Evolutionary conservation across 192 early-diverging fungal species (phyloP), one percentile per base, ranked within the genome.

Genomic region (Coemansia reversa): DNA sequence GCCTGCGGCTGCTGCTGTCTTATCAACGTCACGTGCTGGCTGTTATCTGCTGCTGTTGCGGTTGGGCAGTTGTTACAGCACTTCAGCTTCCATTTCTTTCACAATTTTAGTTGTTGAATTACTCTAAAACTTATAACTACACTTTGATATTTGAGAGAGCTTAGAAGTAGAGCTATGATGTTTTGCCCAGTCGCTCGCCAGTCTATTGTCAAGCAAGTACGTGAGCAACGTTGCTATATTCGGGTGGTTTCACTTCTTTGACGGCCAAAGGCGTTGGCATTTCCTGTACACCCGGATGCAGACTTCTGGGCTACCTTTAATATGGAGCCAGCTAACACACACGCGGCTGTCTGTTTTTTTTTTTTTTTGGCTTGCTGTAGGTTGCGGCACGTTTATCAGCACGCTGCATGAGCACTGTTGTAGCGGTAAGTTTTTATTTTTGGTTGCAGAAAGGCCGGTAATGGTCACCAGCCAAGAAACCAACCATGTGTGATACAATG

Each of bases 381-480:
- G 77, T 74, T 61, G 78, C 73, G 16, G 54, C 78, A 24, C 78
- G 78, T 56, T 69, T 81, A 66, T 65, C 78, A 55, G 73, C 63
- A 30, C 78, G 78, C 63, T 58, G 66, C 47, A 55, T 81, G 65
- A 65, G 73, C 55, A 81, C 78, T 50, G 73, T 81, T 51, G 78
- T 75, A 18, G 73, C 67, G 69, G 75, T 72, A 72, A 56, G 72
- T 63, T 19, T 56, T 35, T 2, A 45, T 45, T 45, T 45, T 45
- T 45, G 14, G 39, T 3, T 45, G 39, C 39, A 45, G 16, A 16
- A 45, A 16, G 39, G 39, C 14, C 3, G 16, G 39, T 16, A 16
- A 14, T 45, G 23, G 51, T 19, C 18, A 23, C 22, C 22, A 52
- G 14, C 7, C 51, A 52, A 22, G 20, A 24, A 7, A 52, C 23